Percentiles rank a stretch among this genome's conserved stretches.
These are phyloP conservation scores for Actinomucor elegans DNA, from an alignment of 371 early-diverging fungal genomes.

Conservation along the genomic window DNA sequence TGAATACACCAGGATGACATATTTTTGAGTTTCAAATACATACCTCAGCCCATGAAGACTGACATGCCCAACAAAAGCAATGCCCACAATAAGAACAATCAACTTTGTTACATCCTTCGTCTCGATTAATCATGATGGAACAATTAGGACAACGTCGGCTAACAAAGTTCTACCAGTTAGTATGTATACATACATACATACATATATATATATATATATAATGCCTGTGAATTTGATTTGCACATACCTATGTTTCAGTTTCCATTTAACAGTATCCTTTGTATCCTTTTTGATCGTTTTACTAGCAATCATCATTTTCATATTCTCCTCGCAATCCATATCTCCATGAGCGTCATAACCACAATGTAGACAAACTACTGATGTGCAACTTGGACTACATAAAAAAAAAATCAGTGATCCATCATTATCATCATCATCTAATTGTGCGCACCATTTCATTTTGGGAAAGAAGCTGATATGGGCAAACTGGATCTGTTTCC, in stretches of 20 bases:
- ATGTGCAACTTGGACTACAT: conserved; percentile 36
- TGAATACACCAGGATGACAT: neutral
- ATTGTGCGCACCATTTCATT: conserved; percentile 47
- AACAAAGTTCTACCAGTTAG: neutral
- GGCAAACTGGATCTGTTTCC: conserved; percentile 65
- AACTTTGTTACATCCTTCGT: conserved; percentile 82
- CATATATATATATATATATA: too few species aligned
- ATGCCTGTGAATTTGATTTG: too few species aligned
- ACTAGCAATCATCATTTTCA: conserved; percentile 21
- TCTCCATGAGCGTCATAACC: conserved; percentile 48
- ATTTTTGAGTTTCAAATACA: neutral
- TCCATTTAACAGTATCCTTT: conserved; percentile 44
- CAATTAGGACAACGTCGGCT: conserved; percentile 73
- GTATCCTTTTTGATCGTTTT: conserved; percentile 15
- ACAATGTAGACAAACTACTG: conserved; percentile 50
- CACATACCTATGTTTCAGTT: conserved; percentile 33
- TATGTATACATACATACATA: neutral
- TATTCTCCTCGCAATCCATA: conserved; percentile 40
- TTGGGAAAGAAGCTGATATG: conserved; percentile 58
- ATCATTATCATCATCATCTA: neutral
- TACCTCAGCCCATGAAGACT: conserved; percentile 45
- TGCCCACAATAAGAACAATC: conserved; percentile 75
- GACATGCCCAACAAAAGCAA: conserved; percentile 70
- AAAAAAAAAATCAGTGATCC: neutral
- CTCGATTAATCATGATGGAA: conserved; percentile 72